Base-by-base conservation (phyloP, 176 grass and related monocot genomes). In the Oryza meridionalis region DNA sequence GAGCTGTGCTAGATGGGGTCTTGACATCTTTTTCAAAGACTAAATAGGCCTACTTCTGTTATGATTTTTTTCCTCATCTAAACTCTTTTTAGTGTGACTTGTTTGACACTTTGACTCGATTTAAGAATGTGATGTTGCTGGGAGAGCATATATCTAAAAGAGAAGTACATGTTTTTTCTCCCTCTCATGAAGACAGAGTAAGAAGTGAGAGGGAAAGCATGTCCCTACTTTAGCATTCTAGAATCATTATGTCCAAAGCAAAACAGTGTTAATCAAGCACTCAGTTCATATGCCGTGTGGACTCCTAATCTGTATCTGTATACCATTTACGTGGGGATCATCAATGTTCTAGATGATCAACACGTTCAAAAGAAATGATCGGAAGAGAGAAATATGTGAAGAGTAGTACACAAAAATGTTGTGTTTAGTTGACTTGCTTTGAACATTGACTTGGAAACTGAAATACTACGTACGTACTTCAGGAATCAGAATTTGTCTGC, bases 171-270 rank as follows among this genome's bases (percentile, higher is more conserved):
- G 7, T 31, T 19, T 44, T 37, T 62, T 82, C 33, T 29, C 67
- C 22, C 67, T 62, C n/a, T 72, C 22, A 32, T 76, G 64, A 65
- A 4, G 72, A 85, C 73, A 85, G 43, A 71, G 78, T 55, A 72
- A 22, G 78, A 82, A 85, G 77, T 35, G 76, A 47, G 15, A 14
- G 4, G 11, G 21, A 68, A 70, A 68, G 44, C 37, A 49, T 84
- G 76, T 27, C 81, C 81, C 33, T 45, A 17, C 61, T 45, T 74
- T 43, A 77, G 68, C 9, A 26, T 49, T 40, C 72, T 82, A 49
- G 72, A 82, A 67, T 59, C 32, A 70, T 67, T 78, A 2, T 72
- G 83, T 37, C 78, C 51, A 76, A 77, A 89, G 53, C 29, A 50
- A 68, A 63, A 45, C 71, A 81, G 33, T 37, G 73, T 55, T 77